Evolutionary conservation across 176 grass and related monocot species (phyloP).

Genomic region (Oryza officinalis): DNA sequence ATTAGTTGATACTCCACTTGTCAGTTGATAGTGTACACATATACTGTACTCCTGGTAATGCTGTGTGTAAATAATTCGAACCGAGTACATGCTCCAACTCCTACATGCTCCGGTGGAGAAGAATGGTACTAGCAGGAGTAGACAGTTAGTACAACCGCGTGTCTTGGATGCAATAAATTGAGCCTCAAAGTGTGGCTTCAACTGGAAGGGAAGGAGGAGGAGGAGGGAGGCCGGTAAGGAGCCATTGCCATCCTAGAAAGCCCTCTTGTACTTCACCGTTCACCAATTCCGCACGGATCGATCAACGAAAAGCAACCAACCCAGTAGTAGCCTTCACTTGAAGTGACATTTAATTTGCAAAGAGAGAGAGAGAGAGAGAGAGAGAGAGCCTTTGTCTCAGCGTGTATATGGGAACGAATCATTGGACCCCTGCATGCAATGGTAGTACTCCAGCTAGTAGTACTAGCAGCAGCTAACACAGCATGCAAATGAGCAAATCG

Average conservation of each 20-base stretch:
- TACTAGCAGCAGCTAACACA: not conserved
- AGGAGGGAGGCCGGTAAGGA: not conserved
- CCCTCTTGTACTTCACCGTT: not conserved
- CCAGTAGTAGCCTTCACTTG: not conserved
- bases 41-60: no score
- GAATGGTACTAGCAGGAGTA: no score
- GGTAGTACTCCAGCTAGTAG: no score
- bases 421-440: not conserved
- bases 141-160: no score
- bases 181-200: not conserved
- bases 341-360: conserved; percentile 37
- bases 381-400: not conserved
- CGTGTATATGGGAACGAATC: not conserved
- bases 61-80: no score
- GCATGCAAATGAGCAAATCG: not conserved
- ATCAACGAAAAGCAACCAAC: conserved; percentile 11
- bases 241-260: conserved; percentile 19
- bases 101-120: no score
- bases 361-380: not conserved
- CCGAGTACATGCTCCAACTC: no score
- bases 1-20: no score
- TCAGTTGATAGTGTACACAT: no score
- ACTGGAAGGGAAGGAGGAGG: not conserved
- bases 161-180: not conserved
- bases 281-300: conserved; percentile 36